Percentiles rank a stretch among this genome's conserved stretches.
Evolutionary conservation across 2,329 filamentous ascomycete genomes (phyloP).

Genomic region (Cladosporium sp.): DNA sequence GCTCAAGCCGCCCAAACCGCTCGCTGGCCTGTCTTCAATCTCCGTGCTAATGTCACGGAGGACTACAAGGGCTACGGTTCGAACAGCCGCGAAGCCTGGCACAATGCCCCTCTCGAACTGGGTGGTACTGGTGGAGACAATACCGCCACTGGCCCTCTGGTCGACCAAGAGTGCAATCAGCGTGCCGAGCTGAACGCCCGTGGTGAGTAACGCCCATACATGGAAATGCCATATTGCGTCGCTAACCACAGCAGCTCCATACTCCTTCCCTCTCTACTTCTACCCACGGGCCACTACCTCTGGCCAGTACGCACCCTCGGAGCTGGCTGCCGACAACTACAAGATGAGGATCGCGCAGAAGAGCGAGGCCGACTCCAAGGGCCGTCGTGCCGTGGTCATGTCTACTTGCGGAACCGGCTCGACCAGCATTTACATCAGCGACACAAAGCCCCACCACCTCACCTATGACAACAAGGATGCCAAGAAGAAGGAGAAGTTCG

Average conservation of each 20-base stretch:
- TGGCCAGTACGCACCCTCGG: background rate
- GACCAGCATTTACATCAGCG: constrained; percentile 15
- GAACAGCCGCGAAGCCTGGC: background rate
- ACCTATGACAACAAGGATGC: constrained; percentile 15
- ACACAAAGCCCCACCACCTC: constrained; percentile 5
- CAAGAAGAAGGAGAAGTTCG: constrained; percentile 14
- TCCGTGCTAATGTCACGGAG: constrained; percentile 15
- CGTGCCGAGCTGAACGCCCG: background rate
- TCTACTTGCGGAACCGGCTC: constrained; percentile 2
- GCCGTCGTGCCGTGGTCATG: constrained; percentile 13
- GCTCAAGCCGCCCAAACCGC: constrained; percentile 12
- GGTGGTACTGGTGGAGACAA: background rate
- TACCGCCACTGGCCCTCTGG: background rate
- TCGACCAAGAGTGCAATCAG: background rate
- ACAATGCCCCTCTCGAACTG: background rate
- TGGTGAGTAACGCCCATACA: background rate
- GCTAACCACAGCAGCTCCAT: constrained; percentile 9
- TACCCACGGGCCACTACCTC: constrained; percentile 6
- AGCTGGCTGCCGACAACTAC: background rate
- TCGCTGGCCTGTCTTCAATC: constrained; percentile 13
- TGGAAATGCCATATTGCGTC: background rate
- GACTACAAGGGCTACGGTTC: background rate
- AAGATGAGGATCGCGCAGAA: constrained; percentile 13
- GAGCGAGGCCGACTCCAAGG: background rate
- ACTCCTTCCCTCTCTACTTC: background rate